Percentiles rank a stretch among this genome's conserved stretches.
These are phyloP conservation scores for Lodderomyces parapsilosis DNA, from an alignment of 1,139 yeast species.

Conservation along the genomic window DNA sequence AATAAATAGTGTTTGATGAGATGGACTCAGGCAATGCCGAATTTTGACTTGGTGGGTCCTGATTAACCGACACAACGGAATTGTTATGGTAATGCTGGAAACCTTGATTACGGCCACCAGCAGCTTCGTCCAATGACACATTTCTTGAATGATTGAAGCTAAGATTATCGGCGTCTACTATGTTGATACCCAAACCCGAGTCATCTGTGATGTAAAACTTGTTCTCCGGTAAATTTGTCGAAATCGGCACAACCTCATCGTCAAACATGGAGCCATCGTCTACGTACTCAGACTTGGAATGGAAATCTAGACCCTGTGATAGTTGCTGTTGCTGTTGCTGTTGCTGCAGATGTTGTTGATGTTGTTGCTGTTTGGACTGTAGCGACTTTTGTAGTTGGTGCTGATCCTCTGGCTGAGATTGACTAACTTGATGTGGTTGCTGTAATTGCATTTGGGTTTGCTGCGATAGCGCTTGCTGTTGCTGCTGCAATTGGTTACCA, in stretches of 20 bases:
- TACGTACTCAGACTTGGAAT: background rate
- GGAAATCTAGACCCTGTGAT: background rate
- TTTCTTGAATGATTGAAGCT: slow-evolving; percentile 23
- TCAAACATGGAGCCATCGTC: slow-evolving; percentile 6
- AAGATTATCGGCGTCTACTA: slow-evolving; percentile 2
- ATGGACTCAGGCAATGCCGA: slow-evolving; percentile 20
- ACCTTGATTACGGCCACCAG: slow-evolving; percentile 5
- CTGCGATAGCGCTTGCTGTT: slow-evolving; percentile 4
- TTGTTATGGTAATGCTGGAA: slow-evolving; percentile 17
- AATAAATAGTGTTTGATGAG: slow-evolving; percentile 43
- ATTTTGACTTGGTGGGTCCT: slow-evolving; percentile 19
- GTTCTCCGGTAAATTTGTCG: slow-evolving; percentile 17
- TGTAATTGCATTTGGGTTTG: slow-evolving; percentile 8
- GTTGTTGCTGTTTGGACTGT: slow-evolving; percentile 2
- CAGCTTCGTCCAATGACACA: slow-evolving; percentile 24
- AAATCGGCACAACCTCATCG: slow-evolving; percentile 25
- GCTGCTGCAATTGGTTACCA: slow-evolving; percentile 8
- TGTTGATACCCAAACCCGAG: slow-evolving; percentile 5
- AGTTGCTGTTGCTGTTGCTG: background rate
- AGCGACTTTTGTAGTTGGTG: slow-evolving; percentile 3
- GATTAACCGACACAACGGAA: slow-evolving; percentile 17
- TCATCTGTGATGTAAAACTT: slow-evolving; percentile 9
- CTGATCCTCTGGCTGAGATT: background rate
- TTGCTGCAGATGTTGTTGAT: slow-evolving; percentile 2
- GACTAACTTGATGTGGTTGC: slow-evolving; percentile 8